Base-by-base conservation (phyloP, 2,329 filamentous ascomycete genomes). In the Clarireedia sp. region DNA sequence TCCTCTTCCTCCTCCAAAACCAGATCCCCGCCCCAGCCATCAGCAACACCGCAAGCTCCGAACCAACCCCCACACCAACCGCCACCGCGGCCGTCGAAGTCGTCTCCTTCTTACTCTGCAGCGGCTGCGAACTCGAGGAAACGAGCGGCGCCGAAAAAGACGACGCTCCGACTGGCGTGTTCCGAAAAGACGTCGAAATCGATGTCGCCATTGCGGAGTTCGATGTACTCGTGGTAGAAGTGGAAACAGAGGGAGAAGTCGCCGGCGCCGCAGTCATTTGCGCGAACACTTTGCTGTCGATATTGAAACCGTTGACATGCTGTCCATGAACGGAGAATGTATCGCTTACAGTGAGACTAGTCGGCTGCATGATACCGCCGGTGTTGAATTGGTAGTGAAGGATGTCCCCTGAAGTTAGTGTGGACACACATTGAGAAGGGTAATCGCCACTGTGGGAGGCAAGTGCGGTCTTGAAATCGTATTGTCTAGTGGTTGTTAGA, bases 221-320 rank as follows among this genome's bases (percentile, higher is more conserved):
- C 10, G 29, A 33, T 1, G 29, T 12, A 12, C 3, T 2, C 10
- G 29, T 7, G 5, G 9, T 17, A 17, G 38, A 41, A 17, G 38
- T 19, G 12, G 19, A 5, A 1, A 7, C 6, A 4, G 48, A 26
- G 3, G 43, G 8, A 14, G n/a, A 21, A 9, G n/a, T 17, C 16
- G 19, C 38, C 38, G 7, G 38, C 38, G 38, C 16, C 19, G 23
- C 24, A 1, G 37, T 48, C 45, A 54, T 54, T 17, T 45, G 33
- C 3, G 51, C 23, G 7, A 54, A 54, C 12, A 54, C 36, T 12
- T 23, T 19, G 44, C 23, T 45, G 5, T 49, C 45, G 24, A 54
- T 54, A n/a, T 54, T 54, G 33, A 46, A 54, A 23, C 45, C 51
- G 14, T 54, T 54, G 3, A 49, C 48, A 14, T 54, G 51, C 19